These are phyloP conservation scores for Alternaria novae-zelandiae DNA, from an alignment of 2,329 filamentous ascomycete genomes.

Conservation along the genomic window DNA sequence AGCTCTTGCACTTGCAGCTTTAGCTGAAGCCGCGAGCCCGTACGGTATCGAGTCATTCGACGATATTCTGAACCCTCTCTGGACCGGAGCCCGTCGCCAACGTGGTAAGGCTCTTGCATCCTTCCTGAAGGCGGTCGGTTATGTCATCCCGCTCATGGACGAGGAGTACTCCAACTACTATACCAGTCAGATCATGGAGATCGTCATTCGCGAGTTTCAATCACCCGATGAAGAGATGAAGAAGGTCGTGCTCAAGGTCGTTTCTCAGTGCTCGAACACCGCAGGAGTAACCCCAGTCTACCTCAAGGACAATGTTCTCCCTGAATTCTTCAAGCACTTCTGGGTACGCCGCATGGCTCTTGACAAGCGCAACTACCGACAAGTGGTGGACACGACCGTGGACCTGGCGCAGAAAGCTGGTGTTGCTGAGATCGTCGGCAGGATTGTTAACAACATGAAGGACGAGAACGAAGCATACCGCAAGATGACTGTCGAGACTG, in stretches of 20 bases:
- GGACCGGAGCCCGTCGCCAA: constrained; percentile 95
- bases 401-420: constrained; percentile 98
- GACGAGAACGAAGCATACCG: constrained; percentile 97
- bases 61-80: constrained; percentile 94
- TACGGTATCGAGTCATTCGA: constrained; percentile 99
- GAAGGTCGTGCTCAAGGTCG: constrained; percentile 96
- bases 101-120: constrained; percentile 94
- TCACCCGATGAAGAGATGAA: constrained; percentile 99
- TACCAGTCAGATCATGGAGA: constrained; percentile 98
- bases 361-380: constrained; percentile 96
- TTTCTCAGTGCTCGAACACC: constrained; percentile 93
- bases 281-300: constrained; percentile 95
- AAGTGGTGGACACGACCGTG: constrained; percentile 97
- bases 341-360: constrained; percentile 97
- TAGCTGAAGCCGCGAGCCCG: constrained; percentile 95
- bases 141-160: constrained; percentile 98
- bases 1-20: constrained; percentile 88
- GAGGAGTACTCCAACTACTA: constrained; percentile 99
- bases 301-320: constrained; percentile 90
- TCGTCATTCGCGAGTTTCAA: constrained; percentile 91
- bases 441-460: constrained; percentile 93
- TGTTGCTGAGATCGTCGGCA: constrained; percentile 90
- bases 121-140: constrained; percentile 96
- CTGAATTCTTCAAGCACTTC: constrained; percentile 98
- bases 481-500: constrained; percentile 98